Percentiles rank a stretch among this genome's conserved stretches.
These are phyloP conservation scores for Geotrichum restrictum DNA, from an alignment of 1,139 yeast genomes.

Conservation along the genomic window DNA sequence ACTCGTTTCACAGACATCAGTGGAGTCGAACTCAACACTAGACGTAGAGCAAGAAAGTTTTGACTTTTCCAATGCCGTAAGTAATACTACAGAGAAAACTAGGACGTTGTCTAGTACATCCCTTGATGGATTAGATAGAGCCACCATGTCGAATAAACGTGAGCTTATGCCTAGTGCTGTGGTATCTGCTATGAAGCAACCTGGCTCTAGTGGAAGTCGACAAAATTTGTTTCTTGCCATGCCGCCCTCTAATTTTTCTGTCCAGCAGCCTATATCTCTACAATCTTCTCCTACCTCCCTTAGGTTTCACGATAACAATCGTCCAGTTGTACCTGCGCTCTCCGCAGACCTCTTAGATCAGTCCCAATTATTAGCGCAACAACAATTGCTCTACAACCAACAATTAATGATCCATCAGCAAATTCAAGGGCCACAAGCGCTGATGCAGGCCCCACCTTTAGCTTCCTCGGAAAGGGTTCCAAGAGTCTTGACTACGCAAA, in stretches of 20 bases:
- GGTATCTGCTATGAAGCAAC: background rate
- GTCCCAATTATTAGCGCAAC: constrained; percentile 6
- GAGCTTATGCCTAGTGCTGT: background rate
- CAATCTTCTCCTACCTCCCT: background rate
- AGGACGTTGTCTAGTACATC: constrained; percentile 4
- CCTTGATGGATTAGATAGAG: background rate
- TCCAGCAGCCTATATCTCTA: background rate
- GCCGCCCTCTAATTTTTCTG: constrained; percentile 3
- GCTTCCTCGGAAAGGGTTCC: constrained; percentile 3
- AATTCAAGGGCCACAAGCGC: constrained; percentile 7
- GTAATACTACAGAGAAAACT: background rate
- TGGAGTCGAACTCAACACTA: constrained; percentile 5
- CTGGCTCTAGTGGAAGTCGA: background rate
- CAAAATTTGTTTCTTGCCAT: constrained; percentile 7
- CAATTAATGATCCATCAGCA: constrained; percentile 19
- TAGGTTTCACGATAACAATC: background rate
- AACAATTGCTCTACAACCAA: constrained; percentile 17
- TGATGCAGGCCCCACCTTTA: constrained; percentile 1
- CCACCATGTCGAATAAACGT: background rate
- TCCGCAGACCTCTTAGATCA: background rate
- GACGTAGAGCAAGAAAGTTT: constrained; percentile 11
- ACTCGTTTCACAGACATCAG: constrained; percentile 8
- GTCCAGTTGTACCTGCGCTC: background rate
- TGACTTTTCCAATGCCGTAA: constrained; percentile 7
- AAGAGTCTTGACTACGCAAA: background rate